These are phyloP conservation scores for Carex littledalei DNA, from an alignment of 176 grass and related monocot genomes.

Conservation along the genomic window DNA sequence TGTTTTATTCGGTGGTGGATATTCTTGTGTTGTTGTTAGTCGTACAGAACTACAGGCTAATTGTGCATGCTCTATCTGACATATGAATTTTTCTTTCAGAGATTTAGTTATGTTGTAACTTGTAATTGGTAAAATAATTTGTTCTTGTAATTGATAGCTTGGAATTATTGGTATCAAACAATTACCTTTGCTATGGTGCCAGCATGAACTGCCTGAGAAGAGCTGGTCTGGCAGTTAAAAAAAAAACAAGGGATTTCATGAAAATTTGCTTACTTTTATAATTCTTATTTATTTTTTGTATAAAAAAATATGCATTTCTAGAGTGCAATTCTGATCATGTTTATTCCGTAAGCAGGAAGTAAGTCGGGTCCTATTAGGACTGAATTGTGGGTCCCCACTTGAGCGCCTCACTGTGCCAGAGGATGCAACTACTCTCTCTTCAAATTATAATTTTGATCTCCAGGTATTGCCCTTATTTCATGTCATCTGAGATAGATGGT, in stretches of 20 bases:
- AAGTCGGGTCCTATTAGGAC: conserved; percentile 61
- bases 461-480: conserved; percentile 42
- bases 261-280: background rate
- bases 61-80: background rate
- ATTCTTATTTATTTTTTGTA: background rate
- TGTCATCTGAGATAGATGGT: background rate
- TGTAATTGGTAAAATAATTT: background rate
- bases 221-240: background rate
- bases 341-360: conserved; percentile 55
- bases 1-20: background rate
- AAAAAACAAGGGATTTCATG: background rate
- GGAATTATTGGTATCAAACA: background rate
- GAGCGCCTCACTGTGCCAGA: conserved; percentile 43
- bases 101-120: background rate
- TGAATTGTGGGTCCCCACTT: conserved; percentile 68
- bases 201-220: background rate
- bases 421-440: conserved; percentile 30
- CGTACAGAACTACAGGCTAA: background rate
- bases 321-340: conserved; percentile 7
- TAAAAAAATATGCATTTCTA: background rate
- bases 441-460: conserved; percentile 62
- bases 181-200: background rate
- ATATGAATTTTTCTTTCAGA: background rate
- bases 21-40: background rate
- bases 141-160: background rate